Conservation (phyloP, 176 grass and related monocot species). For the Lolium perenne region DNA sequence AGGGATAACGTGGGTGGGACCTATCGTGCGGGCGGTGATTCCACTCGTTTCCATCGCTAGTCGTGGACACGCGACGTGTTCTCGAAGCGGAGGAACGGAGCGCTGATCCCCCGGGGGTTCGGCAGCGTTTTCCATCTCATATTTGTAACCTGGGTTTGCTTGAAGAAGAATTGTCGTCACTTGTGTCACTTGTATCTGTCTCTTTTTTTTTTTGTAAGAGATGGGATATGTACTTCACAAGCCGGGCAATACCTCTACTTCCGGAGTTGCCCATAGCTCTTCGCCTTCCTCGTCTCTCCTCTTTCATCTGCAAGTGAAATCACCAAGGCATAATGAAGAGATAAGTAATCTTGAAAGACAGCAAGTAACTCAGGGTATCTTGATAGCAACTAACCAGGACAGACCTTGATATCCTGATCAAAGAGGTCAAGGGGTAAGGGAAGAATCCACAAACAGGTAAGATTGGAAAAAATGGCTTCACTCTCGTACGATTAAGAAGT, state of each 20-base stretch:
- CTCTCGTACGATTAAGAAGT: too few relatives aligned
- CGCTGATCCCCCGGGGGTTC: too few relatives aligned
- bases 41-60: too few relatives aligned
- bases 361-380: too few relatives aligned
- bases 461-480: neutral
- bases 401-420: neutral
- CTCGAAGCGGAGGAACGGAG: too few relatives aligned
- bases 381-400: too few relatives aligned
- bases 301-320: neutral
- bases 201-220: neutral
- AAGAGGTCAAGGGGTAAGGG: neutral
- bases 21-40: too few relatives aligned
- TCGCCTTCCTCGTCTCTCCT: neutral
- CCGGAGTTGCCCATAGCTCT: neutral
- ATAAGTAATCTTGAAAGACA: neutral
- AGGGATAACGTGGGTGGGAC: too few relatives aligned
- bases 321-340: too few relatives aligned
- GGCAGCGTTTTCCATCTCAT: neutral
- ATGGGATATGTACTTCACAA: neutral
- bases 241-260: neutral
- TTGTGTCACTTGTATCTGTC: neutral
- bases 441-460: neutral
- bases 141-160: neutral
- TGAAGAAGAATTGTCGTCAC: neutral
- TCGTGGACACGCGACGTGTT: too few relatives aligned